Evolutionary conservation across 306 rosid species (phyloP), one percentile per base, ranked within the genome.

Genomic region (Trifolium subterraneum): DNA sequence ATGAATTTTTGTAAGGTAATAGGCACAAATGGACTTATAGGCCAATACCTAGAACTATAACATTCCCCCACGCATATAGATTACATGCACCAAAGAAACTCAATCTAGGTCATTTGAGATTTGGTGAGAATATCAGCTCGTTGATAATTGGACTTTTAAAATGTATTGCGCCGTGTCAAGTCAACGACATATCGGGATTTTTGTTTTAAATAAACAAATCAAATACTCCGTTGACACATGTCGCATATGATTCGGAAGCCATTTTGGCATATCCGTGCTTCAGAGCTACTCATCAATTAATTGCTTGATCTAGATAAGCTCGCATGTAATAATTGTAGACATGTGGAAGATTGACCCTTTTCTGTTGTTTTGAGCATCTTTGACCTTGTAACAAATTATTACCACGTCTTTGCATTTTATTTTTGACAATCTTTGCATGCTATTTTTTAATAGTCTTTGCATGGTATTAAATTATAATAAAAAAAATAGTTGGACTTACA

Each of bases 401-500:
- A 70, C 56, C 62, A 38, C 51, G 45, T 45, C 29, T 62, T 69
- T 52, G 71, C 67, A 73, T 73, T 41, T 38, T 52, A 33, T 56
- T 29, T 7, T 50, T 69, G 10, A 36, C 39, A 36, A 52, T 45
- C 29, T 67, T 69, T 52, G 71, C 71, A 70, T 70, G 41, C 31
- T 52, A 41, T 56, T 54, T 42, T 36, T 36, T 36, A 10, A 36
- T 10, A 36, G 52, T 36, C 23, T 67, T 69, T 52, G 71, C 73
- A 73, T 73, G 41, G 31, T 52, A 35, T 56, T 29, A 8, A 42
- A 75, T 54, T 50, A 74, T 23, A 25, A 54, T 39, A n/a, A 45
- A 44, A 45, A 44, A 60, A 51, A 6, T 62, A 52, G 20, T 69
- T 54, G 16, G 77, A 84, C 96, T 89, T 86, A 93, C 98, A 73